Evolutionary conservation across 2,329 filamentous ascomycete species (phyloP), one percentile per base, ranked within the genome.

Genomic region (Colletotrichum lindemuthianum): DNA sequence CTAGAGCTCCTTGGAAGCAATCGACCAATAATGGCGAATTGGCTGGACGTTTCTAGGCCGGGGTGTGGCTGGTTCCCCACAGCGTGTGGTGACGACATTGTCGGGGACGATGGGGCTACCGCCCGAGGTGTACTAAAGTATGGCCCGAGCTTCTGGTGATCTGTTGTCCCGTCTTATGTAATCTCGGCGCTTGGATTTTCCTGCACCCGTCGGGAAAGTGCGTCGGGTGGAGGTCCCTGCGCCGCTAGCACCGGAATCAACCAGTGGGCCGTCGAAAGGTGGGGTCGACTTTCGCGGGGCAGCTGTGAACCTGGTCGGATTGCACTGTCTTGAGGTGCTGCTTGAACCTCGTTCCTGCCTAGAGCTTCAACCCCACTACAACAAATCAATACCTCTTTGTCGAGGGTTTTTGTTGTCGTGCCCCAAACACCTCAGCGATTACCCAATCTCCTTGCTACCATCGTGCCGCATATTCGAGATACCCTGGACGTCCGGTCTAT

Each of bases 221-320:
- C n/a, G 9, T 24, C n/a, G 13, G 6, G 11, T 37, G 47, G 12
- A 12, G 51, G 40, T 55, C 13, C 52, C 15, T 55, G 40, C 16
- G 44, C 9, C 12, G 8, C 6, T 32, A 24, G 36, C 49, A 10
- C 36, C 24, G 16, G 37, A n/a, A 45, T 53, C 56, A 39, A 44
- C 10, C 48, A 50, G 61, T 44, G 58, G 41, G 24, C 58, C 43
- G 51, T 32, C 51, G 44, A 40, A n/a, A 43, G 52, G 41, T 40
- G 52, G 59, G 61, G 47, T 57, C 60, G 59, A 64, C 63, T 66
- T 51, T 40, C 63, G 63, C 63, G 63, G 63, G 63, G 63, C 63
- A 66, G 52, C 24, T 24, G 24, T 24, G 40, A 63, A 53, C 51
- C 48, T 43, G 58, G 47, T 24, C 4, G 24, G 4, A 24, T 24